A percentile compares a stretch with the other conserved stretches of the same genome.
Evolutionary conservation across 1,284 basidiomycete species (phyloP).

Genomic region (Sanguinoderma infundibulare): DNA sequence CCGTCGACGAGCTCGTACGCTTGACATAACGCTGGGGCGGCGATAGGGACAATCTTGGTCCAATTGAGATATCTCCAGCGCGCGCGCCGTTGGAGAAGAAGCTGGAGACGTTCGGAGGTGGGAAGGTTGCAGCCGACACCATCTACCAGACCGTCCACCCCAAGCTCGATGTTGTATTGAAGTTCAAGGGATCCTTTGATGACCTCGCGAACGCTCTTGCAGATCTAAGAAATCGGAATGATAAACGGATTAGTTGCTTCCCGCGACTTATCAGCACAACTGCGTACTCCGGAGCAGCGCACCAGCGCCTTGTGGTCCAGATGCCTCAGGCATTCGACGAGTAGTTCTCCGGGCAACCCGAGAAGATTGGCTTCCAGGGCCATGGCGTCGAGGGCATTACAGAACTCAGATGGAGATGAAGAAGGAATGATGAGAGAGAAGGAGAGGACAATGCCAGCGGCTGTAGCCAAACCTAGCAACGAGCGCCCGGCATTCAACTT

Average conservation of each 20-base stretch:
- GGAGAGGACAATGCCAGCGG: too few species aligned
- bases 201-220: constrained; percentile 37
- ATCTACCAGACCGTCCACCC: constrained; percentile 48
- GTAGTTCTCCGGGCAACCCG: neutral
- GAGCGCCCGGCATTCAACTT: too few species aligned
- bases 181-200: constrained; percentile 45
- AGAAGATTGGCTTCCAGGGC: neutral
- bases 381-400: too few species aligned
- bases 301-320: neutral
- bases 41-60: constrained; percentile 34
- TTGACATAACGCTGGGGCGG: constrained; percentile 46
- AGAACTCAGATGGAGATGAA: too few species aligned
- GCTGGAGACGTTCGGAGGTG: constrained; percentile 42
- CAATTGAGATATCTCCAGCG: constrained; percentile 49
- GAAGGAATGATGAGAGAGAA: neutral
- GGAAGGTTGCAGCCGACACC: constrained; percentile 31
- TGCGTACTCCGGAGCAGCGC: neutral
- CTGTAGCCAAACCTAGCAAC: too few species aligned
- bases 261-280: too few species aligned
- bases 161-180: constrained; percentile 55
- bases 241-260: neutral
- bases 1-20: constrained; percentile 65
- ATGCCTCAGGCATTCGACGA: neutral
- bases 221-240: constrained; percentile 42
- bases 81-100: constrained; percentile 42